Evolutionary conservation across 768 basidiomycete genomes (phyloP), one percentile per base, ranked within the genome.

Genomic region (Coprinopsis marcescibilis): DNA sequence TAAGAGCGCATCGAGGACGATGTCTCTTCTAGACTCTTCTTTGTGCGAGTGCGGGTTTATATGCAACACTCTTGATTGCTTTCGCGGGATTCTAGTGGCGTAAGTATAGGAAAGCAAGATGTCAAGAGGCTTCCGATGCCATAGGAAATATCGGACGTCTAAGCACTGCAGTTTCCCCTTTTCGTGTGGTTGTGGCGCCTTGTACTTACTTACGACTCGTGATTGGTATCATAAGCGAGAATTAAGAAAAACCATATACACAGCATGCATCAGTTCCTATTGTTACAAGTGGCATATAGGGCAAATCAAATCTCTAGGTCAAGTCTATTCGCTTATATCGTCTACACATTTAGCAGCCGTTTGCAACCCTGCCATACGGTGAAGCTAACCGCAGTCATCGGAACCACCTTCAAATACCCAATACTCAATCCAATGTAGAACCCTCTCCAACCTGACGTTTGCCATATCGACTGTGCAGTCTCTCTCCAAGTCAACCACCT

Each of bases 331-430:
- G 10, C n/a, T 32, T n/a, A n/a, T 32, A 8, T n/a, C 41, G 8
- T 44, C 48, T 64, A 72, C 46, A 71, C 70, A 57, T 67, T 58
- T 37, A 74, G 63, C 19, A 83, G 40, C 37, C 80, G 67, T 67
- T 88, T 88, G 58, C 79, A 74, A 50, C 79, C 70, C 62, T 93
- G 87, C 93, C 93, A 96, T n/a, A 85, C 85, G 8, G 89, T 74
- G 57, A 84, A 95, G 62, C 86, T 89, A 46, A 95, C 85, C 48
- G 92, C 90, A 19, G 85, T 95, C 93, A 97, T 95, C 11, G 95
- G 95, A 48, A 96, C 78, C 33, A 95, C 81, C 73, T 98, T 97
- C 45, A 97, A 56, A 66, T 90, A 96, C 2, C 95, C 95, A 55
- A 97, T 88, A 46, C 82, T 78, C 51, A 98, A 67, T 0, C 95